Evolutionary conservation across 495 filamentous ascomycete species (phyloP).

Genomic region (Annulohypoxylon bovei): DNA sequence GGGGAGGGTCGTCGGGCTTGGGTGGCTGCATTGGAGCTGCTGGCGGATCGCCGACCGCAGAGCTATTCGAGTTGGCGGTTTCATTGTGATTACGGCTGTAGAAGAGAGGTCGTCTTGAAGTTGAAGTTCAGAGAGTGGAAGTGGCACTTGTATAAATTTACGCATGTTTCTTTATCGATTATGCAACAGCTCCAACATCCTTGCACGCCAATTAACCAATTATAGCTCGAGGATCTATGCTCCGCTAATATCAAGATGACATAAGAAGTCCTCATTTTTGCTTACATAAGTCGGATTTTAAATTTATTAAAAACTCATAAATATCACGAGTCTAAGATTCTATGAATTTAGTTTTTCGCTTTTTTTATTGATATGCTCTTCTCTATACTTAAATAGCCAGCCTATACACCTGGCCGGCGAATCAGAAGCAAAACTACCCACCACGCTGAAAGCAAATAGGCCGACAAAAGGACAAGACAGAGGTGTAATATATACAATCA

Average conservation of each 20-base stretch:
- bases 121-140: constrained; percentile 3
- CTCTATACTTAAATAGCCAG: constrained; percentile 27
- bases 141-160: constrained; percentile 15
- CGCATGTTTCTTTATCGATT: constrained; percentile 41
- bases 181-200: constrained; percentile 22
- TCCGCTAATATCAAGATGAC: neutral
- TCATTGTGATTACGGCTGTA: constrained; percentile 43
- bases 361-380: constrained; percentile 31
- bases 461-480: constrained; percentile 19
- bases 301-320: neutral
- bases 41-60: constrained; percentile 34
- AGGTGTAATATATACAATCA: constrained; percentile 41
- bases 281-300: neutral
- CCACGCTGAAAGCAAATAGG: constrained; percentile 15
- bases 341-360: constrained; percentile 10
- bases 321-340: neutral
- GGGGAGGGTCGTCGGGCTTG: constrained; percentile 8
- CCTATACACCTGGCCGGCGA: neutral
- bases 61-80: constrained; percentile 48
- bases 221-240: neutral
- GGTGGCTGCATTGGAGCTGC: constrained; percentile 21
- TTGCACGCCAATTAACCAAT: constrained; percentile 1
- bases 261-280: neutral
- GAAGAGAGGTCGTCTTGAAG: neutral
- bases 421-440: constrained; percentile 13